Base-by-base conservation (phyloP, 768 basidiomycete species). In the Amanita molliuscula region DNA sequence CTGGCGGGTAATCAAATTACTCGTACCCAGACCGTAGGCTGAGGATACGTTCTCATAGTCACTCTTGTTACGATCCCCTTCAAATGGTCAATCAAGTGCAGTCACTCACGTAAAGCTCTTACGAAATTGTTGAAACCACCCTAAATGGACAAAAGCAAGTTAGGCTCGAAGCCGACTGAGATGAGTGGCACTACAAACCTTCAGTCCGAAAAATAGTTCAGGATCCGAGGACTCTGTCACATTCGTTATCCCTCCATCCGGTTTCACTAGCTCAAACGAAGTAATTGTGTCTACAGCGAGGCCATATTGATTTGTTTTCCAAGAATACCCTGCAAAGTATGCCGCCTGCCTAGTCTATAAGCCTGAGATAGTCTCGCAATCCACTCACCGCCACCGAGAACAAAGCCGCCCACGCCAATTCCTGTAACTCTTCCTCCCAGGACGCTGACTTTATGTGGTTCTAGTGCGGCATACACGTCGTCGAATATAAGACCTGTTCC, bases 61-160 rank as follows among this genome's bases (percentile, higher is more conserved):
- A 84, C 76, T 35, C 62, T 69, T 0, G 81, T 83, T 2, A 83
- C 77, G 29, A 83, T 74, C 0, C 82, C 82, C 72, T 72, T 37
- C 11, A 13, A 16, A 6, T 13, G 9, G 25, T 47, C 11, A 26
- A 31, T 13, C 31, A 31, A 31, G 11, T 10, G 4, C 9, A 11
- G 15, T 37, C 46, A 38, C 4, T 20, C 36, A n/a, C 6, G n/a
- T 11, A 11, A 15, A 9, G 10, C 43, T 4, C 55, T 48, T 47
- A 66, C 71, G 52, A 80, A 82, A 54, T 84, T 84, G 54, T 84
- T 82, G 55, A 70, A 59, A 9, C 81, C 81, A 25, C 82, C 82
- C 77, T 81, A 25, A 15, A 21, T 21, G 15, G 2, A 20, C 2
- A 4, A 9, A 29, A 11, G 9, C 21, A 9, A 21, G 48, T 13